Conservation (phyloP, 805 yeast species). For the Ogataea salicorniae region DNA sequence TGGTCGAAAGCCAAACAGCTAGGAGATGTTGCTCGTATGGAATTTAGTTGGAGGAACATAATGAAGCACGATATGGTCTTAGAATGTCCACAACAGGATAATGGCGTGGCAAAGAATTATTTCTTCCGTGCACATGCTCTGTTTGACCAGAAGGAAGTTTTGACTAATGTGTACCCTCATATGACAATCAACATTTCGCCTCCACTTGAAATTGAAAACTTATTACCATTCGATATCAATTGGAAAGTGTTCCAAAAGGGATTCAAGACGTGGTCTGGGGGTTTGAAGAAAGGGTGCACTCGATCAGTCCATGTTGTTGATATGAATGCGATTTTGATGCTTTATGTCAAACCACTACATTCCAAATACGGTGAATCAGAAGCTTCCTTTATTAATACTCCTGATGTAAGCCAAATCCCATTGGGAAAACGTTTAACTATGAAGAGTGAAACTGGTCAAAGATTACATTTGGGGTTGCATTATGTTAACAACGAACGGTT, state of each 20-base stretch:
- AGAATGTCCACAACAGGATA: conserved; percentile 47
- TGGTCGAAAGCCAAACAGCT: conserved; percentile 56
- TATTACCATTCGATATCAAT: conserved; percentile 75
- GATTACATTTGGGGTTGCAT: conserved; percentile 55
- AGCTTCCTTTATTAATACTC: conserved; percentile 68
- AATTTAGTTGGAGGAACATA: conserved; percentile 60
- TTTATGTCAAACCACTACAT: conserved; percentile 62
- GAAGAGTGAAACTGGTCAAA: conserved; percentile 61
- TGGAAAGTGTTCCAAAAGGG: conserved; percentile 76
- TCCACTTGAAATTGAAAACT: conserved; percentile 79
- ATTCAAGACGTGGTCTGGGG: conserved; percentile 60
- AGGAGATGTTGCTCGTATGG: conserved; percentile 12
- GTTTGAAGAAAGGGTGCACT: conserved; percentile 58
- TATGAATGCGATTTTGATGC: conserved; percentile 60
- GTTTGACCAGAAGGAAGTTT: conserved; percentile 61
- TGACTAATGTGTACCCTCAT: conserved; percentile 77
- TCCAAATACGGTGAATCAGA: conserved; percentile 62
- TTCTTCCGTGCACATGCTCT: conserved; percentile 70
- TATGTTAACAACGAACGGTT: conserved; percentile 51
- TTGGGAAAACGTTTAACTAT: conserved; percentile 42
- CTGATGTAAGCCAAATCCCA: conserved; percentile 23
- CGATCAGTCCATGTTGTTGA: conserved; percentile 77
- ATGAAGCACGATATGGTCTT: conserved; percentile 46
- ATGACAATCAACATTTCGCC: conserved; percentile 73
- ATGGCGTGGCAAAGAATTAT: conserved; percentile 31